Percentiles rank a stretch among this genome's conserved stretches.
Conservation (phyloP, 176 grass and related monocot species). For the Lolium multiflorum region DNA sequence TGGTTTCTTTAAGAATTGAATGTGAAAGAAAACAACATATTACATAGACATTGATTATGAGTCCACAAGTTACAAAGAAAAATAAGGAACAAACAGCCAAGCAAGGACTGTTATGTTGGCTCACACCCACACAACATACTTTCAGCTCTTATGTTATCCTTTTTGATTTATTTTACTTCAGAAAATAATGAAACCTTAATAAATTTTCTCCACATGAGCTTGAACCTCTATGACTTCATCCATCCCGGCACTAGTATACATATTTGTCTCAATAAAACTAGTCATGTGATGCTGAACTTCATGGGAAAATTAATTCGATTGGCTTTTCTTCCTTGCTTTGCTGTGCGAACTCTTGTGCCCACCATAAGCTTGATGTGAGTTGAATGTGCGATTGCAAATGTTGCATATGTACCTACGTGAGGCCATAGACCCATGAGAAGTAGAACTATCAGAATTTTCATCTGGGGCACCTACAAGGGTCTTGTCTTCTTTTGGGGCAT, state of each 20-base stretch:
- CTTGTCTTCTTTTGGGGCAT: neutral
- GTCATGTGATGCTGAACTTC: neutral
- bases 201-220: neutral
- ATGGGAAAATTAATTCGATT: neutral
- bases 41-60: neutral
- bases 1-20: neutral
- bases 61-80: neutral
- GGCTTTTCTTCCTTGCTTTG: constrained; percentile 16
- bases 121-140: neutral
- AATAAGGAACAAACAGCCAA: neutral
- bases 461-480: neutral
- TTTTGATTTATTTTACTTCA: neutral
- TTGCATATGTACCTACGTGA: neutral
- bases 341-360: constrained; percentile 48
- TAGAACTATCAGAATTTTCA: neutral
- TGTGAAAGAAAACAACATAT: neutral
- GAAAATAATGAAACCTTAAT: neutral
- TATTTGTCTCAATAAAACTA: neutral
- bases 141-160: neutral
- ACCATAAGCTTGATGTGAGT: constrained; percentile 29
- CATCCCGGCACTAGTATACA: neutral
- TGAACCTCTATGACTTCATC: neutral
- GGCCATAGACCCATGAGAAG: neutral
- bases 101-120: neutral
- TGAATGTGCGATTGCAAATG: neutral